Base-by-base conservation (phyloP, 2,329 filamentous ascomycete species). In the Moelleriella libera region DNA sequence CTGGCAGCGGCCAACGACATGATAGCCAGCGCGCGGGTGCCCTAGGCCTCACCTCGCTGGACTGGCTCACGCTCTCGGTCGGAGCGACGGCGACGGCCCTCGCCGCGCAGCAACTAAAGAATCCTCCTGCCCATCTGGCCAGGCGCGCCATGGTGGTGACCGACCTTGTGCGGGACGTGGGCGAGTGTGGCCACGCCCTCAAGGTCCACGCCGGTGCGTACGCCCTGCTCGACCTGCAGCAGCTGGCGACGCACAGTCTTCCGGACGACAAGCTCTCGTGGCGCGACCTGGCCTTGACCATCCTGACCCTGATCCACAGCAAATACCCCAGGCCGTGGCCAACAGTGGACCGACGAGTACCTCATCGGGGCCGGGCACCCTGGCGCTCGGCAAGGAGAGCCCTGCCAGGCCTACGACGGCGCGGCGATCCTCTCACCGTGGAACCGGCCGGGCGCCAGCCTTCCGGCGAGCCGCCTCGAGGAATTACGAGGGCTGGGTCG, bases 191-290 rank as follows among this genome's bases (percentile, higher is more conserved):
- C 37, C 68, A 73, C 45, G 62, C 58, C 1, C 69, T 88, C 30
- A 85, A 88, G 59, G 68, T 88, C 2, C 85, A 89, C 59, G 84
- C 85, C 0, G 85, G 84, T 31, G 82, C 86, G 2, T 90, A 89
- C 58, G 78, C 85, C 0, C 70, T 80, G 3, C 73, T 90, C 7
- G 86, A 92, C 60, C 69, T 89, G 55, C 86, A 92, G 60, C 86
- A 92, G 61, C 69, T 90, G 2, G 81, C 84, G 1, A 86, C 85
- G 0, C 77, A 82, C 55, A 80, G 83, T 4, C 58, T 70, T 42
- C 53, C 70, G 39, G 53, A 62, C 4, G 58, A 58, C 28, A 62
- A 55, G 5, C 65, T 78, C 6, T 71, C 68, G 11, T 70, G 71
- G 52, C 61, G 69, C 3, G 75, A 81, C 54, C 71, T 90, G 31